phyloP scores from a whole-genome alignment of 331 rosid genomes.

The Acacia pycnantha region DNA sequence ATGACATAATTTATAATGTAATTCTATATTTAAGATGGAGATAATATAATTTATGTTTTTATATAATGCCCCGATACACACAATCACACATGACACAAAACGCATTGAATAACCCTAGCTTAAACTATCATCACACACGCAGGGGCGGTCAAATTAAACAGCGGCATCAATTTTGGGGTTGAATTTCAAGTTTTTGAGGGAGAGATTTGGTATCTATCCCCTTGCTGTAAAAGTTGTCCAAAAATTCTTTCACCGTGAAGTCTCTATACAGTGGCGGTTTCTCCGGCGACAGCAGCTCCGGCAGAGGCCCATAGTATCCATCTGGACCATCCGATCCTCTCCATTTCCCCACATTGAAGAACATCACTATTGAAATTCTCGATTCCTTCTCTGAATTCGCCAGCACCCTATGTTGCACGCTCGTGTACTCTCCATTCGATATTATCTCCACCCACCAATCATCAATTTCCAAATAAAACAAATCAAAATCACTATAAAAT shows the following conservation, averaged over 20 bases:
- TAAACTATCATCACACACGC: not conserved
- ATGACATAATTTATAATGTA: no score
- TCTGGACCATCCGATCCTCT: not conserved
- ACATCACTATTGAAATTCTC: slow-evolving; percentile 30
- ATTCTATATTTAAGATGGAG: no score
- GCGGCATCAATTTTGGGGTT: not conserved
- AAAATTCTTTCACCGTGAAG: slow-evolving; percentile 23
- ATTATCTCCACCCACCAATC: not conserved
- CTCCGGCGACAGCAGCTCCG: slow-evolving; percentile 32
- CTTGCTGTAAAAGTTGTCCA: slow-evolving; percentile 28
- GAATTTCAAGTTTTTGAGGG: not conserved
- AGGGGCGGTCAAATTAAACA: not conserved
- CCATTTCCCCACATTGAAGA: slow-evolving; percentile 32
- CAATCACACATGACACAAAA: not conserved
- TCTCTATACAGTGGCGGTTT: slow-evolving; percentile 38
- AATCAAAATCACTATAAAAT: no score
- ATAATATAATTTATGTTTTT: not conserved
- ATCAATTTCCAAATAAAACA: not conserved
- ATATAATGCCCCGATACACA: not conserved
- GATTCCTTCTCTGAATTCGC: slow-evolving; percentile 38
- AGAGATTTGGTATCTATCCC: slow-evolving; percentile 39
- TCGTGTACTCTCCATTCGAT: slow-evolving; percentile 26
- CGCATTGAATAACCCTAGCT: not conserved
- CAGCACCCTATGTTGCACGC: slow-evolving; percentile 28
- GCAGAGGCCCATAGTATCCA: slow-evolving; percentile 33